Base-by-base conservation (phyloP, 306 rosid genomes). In the Sphenostylis stenocarpa region DNA sequence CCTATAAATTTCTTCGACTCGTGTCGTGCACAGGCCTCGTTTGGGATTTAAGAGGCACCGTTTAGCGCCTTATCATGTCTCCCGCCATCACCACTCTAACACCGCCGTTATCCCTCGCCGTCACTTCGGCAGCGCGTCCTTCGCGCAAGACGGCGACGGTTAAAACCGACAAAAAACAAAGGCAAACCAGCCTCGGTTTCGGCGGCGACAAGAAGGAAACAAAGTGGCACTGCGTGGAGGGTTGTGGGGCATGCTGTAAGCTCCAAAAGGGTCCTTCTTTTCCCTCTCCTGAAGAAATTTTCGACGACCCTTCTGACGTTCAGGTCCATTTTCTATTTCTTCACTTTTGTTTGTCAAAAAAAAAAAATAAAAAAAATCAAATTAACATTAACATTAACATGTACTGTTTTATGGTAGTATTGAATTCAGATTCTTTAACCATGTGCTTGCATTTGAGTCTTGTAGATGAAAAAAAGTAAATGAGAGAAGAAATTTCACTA, bases 161-260 rank as follows among this genome's bases (percentile, higher is more conserved):
- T 62, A 38, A 44, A 21, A 24, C 71, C 1, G 81, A 79, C 51
- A 61, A 69, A 4, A 85, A 69, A 43, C 85, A 57, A 79, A 39
- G 70, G 19, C 86, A 75, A 31, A 81, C 34, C 75, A 62, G 41
- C 21, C 44, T 26, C 7, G 90, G 91, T 66, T 90, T 84, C 26
- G 39, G 31, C 20, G 16, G 76, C 45, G 4, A 57, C 45, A 86
- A 71, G 78, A 89, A 87, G 75, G 91, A 89, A 17, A 56, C 64
- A 3, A 15, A 68, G 4, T 95, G 97, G 97, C 87, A 74, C 17
- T 95, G 98, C 83, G 92, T 89, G 12, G 93, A 92, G 79, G 86
- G 92, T 15, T 95, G 98, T 49, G 98, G 98, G 0, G 97, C 97
- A 41, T 95, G 97, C 81, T 92, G 98, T 80, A 92, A 89, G 81